Percentiles rank a stretch among this genome's conserved stretches.
phyloP scores from a whole-genome alignment of 2,329 filamentous ascomycete species.

The Colletotrichum coccodes region DNA sequence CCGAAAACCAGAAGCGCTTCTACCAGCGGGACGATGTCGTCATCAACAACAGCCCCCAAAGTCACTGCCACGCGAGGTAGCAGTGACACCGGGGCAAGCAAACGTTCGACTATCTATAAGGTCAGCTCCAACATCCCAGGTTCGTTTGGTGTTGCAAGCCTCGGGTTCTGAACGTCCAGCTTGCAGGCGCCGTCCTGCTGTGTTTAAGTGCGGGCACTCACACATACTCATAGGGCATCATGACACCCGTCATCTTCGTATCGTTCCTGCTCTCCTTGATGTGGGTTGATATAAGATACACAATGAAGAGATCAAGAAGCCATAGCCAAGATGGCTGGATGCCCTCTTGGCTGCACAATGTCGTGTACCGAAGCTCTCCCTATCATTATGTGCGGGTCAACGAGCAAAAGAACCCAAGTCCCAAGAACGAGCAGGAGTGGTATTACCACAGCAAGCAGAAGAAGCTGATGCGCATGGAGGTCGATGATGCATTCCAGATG shows the following conservation, averaged over 20 bases:
- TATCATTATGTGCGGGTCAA: slow-evolving; percentile 46
- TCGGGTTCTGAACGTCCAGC: not conserved
- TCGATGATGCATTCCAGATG: slow-evolving; percentile 71
- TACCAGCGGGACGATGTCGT: slow-evolving; percentile 28
- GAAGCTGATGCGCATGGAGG: slow-evolving; percentile 70
- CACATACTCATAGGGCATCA: slow-evolving; percentile 51
- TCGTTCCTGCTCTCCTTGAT: slow-evolving; percentile 74
- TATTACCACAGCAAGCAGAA: slow-evolving; percentile 68
- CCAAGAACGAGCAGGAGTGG: slow-evolving; percentile 40
- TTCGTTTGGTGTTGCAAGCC: not conserved
- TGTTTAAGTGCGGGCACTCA: not conserved
- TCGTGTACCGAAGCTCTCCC: slow-evolving; percentile 52
- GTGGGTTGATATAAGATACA: slow-evolving; percentile 68
- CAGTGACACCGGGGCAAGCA: slow-evolving; percentile 11
- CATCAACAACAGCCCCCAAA: slow-evolving; percentile 32
- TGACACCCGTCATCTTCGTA: slow-evolving; percentile 72
- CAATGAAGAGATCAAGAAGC: slow-evolving; percentile 57
- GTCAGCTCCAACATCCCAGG: slow-evolving; percentile 30
- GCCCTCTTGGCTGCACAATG: slow-evolving; percentile 52
- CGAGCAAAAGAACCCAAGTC: slow-evolving; percentile 29
- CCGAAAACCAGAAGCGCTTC: not conserved
- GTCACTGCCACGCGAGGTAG: slow-evolving; percentile 20
- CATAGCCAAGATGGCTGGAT: slow-evolving; percentile 43
- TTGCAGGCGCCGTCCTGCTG: not conserved
- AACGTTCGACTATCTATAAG: slow-evolving; percentile 38